Percentiles rank a stretch among this genome's conserved stretches.
phyloP scores from a whole-genome alignment of 1,284 basidiomycete genomes.

The Cutaneotrichosporon sp. region DNA sequence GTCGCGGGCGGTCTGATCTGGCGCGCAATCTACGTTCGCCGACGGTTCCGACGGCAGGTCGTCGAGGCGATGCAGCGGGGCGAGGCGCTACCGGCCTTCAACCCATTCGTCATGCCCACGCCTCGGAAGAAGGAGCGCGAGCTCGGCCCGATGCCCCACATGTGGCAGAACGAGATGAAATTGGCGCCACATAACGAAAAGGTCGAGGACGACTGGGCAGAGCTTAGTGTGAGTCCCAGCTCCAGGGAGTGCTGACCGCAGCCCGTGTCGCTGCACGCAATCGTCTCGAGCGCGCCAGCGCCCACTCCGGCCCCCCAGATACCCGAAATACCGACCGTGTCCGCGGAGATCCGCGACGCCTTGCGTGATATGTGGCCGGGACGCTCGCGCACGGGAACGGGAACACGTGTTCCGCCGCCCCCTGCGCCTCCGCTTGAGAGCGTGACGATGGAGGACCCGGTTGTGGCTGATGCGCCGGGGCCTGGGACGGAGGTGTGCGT shows the following conservation, averaged over 20 bases:
- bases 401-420: neutral
- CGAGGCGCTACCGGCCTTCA: conserved; percentile 29
- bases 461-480: conserved; percentile 12
- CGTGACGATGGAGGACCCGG: neutral
- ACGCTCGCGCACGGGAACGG: neutral
- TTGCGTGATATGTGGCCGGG: conserved; percentile 8
- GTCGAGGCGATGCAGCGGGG: conserved; percentile 40
- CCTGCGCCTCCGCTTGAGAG: neutral
- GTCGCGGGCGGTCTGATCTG: conserved; percentile 40
- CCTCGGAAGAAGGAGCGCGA: conserved; percentile 22
- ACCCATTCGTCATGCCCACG: conserved; percentile 6
- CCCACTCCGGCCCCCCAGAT: conserved; percentile 4
- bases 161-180: conserved; percentile 44
- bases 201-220: neutral
- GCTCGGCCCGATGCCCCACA: conserved; percentile 35
- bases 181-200: neutral
- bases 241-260: conserved; percentile 6
- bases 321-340: neutral
- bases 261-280: conserved; percentile 22
- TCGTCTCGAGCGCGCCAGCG: neutral
- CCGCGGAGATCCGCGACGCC: conserved; percentile 4
- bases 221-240: neutral
- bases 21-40: conserved; percentile 38
- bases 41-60: conserved; percentile 35
- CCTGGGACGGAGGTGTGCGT: conserved; percentile 29